Base-by-base conservation (phyloP, 768 basidiomycete species). In the Boletus pseudopeckii region DNA sequence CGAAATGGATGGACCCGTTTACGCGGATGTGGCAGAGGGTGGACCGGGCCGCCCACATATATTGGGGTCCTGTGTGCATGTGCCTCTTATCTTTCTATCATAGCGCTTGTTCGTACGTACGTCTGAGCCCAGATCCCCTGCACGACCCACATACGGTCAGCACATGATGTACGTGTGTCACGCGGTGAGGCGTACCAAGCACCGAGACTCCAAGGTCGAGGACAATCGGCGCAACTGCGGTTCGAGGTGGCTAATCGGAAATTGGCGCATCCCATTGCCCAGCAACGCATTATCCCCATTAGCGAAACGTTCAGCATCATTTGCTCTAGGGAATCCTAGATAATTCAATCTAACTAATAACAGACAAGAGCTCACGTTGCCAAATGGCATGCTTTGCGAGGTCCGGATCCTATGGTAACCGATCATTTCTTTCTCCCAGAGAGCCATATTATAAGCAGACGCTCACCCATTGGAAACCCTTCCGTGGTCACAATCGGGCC, bases 31-130 rank as follows among this genome's bases (percentile, higher is more conserved):
- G 56, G 64, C 54, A 55, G 45, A 65, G 63, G 54, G 53, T 11
- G 47, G 38, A 33, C n/a, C 30, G 15, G 7, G 33, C 38, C 43
- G 48, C 56, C 43, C 59, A 48, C 36, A 17, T 37, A n/a, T 63
- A 38, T 37, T 18, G 63, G 64, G 63, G 60, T 62, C 60, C 53
- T 26, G 37, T 44, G 37, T 36, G 18, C 63, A 55, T 54, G 60
- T 52, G 48, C 42, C 28, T 33, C 50, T 62, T 65, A 59, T 63
- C 60, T 44, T 26, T 47, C 22, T 41, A 40, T 39, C 44, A 34
- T 45, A 32, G 38, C 34, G 34, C 30, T 47, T 8, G 15, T 7
- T 42, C 50, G 33, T 65, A 65, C 58, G 62, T 64, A 63, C 52
- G 37, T 48, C 33, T 14, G 32, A 47, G 50, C 13, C 57, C 37